Percentiles rank a stretch among this genome's conserved stretches.
These are phyloP conservation scores for Endothia cerciana DNA, from an alignment of 2,329 filamentous ascomycete species.

Conservation along the genomic window DNA sequence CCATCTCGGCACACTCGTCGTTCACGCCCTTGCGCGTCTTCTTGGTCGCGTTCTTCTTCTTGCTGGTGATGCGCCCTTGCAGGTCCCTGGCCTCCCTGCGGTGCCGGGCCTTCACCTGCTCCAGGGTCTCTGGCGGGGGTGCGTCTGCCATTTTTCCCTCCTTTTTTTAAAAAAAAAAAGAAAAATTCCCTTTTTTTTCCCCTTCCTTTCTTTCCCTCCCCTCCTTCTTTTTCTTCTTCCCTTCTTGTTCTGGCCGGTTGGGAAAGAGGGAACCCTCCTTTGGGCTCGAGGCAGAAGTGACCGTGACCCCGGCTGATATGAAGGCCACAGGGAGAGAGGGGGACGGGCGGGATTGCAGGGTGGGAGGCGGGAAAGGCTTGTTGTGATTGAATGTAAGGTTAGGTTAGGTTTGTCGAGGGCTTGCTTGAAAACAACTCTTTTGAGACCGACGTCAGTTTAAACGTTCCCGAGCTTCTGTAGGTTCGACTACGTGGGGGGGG, in stretches of 20 bases:
- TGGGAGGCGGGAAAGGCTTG: too few species aligned
- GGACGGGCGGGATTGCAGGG: too few species aligned
- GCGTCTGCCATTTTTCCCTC: conserved; percentile 14
- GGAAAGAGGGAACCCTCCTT: not conserved
- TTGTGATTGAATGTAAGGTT: too few species aligned
- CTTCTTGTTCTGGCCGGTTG: not conserved
- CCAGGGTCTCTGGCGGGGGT: conserved; percentile 57
- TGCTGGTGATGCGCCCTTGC: conserved; percentile 82
- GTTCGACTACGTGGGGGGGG: too few species aligned
- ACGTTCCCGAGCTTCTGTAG: too few species aligned
- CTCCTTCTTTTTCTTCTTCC: not conserved
- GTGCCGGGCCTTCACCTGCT: conserved; percentile 78
- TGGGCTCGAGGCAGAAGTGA: too few species aligned
- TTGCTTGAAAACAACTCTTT: too few species aligned
- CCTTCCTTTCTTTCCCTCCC: not conserved
- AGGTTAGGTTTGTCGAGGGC: too few species aligned
- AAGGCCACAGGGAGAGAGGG: not conserved
- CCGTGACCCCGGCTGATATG: too few species aligned
- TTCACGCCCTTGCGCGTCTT: conserved; percentile 77
- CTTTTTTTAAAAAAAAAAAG: too few species aligned
- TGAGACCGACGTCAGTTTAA: not conserved
- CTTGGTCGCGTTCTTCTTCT: conserved; percentile 96
- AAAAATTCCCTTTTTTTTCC: not conserved
- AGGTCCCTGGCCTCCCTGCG: conserved; percentile 88
- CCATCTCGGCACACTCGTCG: conserved; percentile 73